These are phyloP conservation scores for Aspergillus neoniger DNA, from an alignment of 2,329 filamentous ascomycete genomes.

Conservation along the genomic window DNA sequence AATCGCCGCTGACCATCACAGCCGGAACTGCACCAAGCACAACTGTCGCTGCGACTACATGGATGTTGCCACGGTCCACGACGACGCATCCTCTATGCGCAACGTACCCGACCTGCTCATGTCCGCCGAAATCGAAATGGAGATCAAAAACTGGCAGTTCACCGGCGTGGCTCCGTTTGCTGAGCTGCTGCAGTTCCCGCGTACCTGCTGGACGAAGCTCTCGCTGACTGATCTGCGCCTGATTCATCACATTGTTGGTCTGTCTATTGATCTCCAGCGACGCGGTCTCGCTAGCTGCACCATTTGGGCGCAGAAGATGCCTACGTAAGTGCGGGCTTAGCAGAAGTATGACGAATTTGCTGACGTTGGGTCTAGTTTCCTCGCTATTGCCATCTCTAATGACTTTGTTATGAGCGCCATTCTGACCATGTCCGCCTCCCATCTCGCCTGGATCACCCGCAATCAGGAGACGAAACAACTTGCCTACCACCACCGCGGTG, in stretches of 20 bases:
- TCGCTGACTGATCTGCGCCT: slow-evolving; percentile 78
- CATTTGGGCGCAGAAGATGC: slow-evolving; percentile 89
- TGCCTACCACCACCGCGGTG: slow-evolving; percentile 83
- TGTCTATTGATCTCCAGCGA: slow-evolving; percentile 78
- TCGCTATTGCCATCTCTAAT: slow-evolving; percentile 78
- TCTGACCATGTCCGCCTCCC: slow-evolving; percentile 89
- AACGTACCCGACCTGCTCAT: slow-evolving; percentile 70
- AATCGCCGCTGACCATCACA: slow-evolving; percentile 39
- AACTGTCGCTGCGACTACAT: slow-evolving; percentile 98
- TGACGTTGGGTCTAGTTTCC: slow-evolving; percentile 58
- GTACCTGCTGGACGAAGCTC: slow-evolving; percentile 71
- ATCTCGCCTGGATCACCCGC: slow-evolving; percentile 85
- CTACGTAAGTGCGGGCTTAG: slow-evolving; percentile 66
- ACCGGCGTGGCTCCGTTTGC: slow-evolving; percentile 85
- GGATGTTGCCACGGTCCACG: slow-evolving; percentile 69
- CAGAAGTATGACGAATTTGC: neutral
- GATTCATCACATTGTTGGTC: slow-evolving; percentile 84
- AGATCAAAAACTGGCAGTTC: slow-evolving; percentile 79
- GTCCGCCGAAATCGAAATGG: slow-evolving; percentile 79
- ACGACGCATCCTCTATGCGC: slow-evolving; percentile 54
- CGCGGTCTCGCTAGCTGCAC: slow-evolving; percentile 81
- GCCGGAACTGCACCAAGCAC: slow-evolving; percentile 98
- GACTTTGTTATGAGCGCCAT: slow-evolving; percentile 93
- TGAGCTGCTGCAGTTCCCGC: slow-evolving; percentile 73
- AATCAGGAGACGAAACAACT: slow-evolving; percentile 84